Percentiles rank a stretch among this genome's conserved stretches.
Conservation (phyloP, 169 alveolate species). For the Eimeria necatrix region DNA sequence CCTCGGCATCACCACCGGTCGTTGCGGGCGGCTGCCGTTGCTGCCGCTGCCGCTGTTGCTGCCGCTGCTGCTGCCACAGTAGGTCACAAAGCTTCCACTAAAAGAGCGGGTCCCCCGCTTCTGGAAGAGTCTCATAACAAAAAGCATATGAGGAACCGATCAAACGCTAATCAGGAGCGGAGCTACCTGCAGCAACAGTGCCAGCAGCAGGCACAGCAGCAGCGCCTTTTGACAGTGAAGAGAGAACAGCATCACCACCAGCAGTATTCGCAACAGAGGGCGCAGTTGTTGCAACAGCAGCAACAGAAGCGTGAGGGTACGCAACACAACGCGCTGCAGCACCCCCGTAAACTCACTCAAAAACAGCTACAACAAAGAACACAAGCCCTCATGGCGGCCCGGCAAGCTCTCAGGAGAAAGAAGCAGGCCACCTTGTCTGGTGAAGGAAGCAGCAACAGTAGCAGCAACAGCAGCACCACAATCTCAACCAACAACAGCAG, state of each 20-base stretch:
- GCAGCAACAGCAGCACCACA: slow-evolving; percentile 45
- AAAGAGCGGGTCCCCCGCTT: not conserved
- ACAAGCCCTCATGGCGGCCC: slow-evolving; percentile 51
- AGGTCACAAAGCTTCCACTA: slow-evolving; percentile 12
- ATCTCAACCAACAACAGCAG: not conserved
- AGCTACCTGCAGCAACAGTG: slow-evolving; percentile 8
- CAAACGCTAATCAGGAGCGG: not conserved
- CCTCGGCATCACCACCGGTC: slow-evolving; percentile 35
- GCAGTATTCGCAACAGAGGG: slow-evolving; percentile 27
- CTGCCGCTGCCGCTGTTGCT: slow-evolving; percentile 51
- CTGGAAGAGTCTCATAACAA: slow-evolving; percentile 4
- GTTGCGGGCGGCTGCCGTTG: slow-evolving; percentile 31
- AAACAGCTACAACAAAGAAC: slow-evolving; percentile 38
- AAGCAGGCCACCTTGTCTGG: slow-evolving; percentile 2
- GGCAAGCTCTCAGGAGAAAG: slow-evolving; percentile 9
- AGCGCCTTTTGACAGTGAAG: not conserved
- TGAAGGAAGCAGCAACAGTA: not conserved
- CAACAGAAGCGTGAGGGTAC: slow-evolving; percentile 8
- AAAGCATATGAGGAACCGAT: not conserved
- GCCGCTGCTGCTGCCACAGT: slow-evolving; percentile 63
- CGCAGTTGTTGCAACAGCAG: not conserved
- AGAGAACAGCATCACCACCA: slow-evolving; percentile 32
- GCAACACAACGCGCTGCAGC: slow-evolving; percentile 35
- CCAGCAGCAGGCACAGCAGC: slow-evolving; percentile 6
- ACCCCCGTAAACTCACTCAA: slow-evolving; percentile 39